Conservation (phyloP, 169 alveolate species). For the Plasmodium adleri region DNA sequence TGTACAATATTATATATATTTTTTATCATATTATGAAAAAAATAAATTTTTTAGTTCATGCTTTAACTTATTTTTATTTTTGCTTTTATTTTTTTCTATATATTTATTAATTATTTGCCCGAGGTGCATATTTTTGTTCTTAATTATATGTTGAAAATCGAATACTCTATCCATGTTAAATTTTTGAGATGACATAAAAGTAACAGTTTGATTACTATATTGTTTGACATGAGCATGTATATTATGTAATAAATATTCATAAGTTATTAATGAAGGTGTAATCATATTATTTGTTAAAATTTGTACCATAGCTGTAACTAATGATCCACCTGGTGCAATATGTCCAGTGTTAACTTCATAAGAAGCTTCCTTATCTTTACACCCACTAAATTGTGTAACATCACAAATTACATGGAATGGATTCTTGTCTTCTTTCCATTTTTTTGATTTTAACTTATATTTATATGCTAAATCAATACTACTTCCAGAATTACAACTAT, state of each 20-base stretch:
- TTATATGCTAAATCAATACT: constrained; percentile 56
- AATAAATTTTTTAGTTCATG: background rate
- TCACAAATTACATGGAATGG: constrained; percentile 68
- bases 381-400: constrained; percentile 57
- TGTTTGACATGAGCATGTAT: constrained; percentile 12
- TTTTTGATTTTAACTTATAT: constrained; percentile 34
- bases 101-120: constrained; percentile 19
- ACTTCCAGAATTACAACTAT: constrained; percentile 78
- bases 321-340: constrained; percentile 44
- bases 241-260: constrained; percentile 28
- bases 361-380: constrained; percentile 25
- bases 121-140: constrained; percentile 16
- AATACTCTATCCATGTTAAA: constrained; percentile 29
- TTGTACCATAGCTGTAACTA: constrained; percentile 28
- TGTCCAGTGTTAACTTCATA: constrained; percentile 21
- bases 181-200: constrained; percentile 60
- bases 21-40: too few species aligned
- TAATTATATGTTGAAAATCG: constrained; percentile 41
- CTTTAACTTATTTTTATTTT: constrained; percentile 5
- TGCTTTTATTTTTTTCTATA: constrained; percentile 12
- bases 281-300: constrained; percentile 1
- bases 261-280: constrained; percentile 18
- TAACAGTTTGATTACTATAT: constrained; percentile 14
- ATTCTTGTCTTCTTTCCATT: constrained; percentile 62
- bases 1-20: too few species aligned